These are phyloP conservation scores for Aspergillus tanneri DNA, from an alignment of 2,329 filamentous ascomycete species.

Conservation along the genomic window DNA sequence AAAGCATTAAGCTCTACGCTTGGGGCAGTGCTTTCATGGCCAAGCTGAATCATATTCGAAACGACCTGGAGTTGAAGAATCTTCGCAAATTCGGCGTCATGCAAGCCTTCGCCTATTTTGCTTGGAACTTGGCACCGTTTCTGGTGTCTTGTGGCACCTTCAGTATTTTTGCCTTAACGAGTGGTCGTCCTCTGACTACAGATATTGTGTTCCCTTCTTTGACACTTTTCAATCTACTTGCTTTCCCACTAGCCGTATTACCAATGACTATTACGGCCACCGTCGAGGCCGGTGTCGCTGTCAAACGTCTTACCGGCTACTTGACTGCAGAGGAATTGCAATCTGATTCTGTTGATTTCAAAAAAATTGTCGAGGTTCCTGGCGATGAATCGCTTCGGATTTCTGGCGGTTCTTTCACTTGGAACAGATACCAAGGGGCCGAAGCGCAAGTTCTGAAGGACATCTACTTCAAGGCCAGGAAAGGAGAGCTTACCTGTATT, in stretches of 20 bases:
- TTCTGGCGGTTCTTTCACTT: slow-evolving; percentile 87
- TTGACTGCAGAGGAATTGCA: slow-evolving; percentile 89
- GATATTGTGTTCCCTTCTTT: slow-evolving; percentile 93
- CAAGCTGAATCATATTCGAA: slow-evolving; percentile 92
- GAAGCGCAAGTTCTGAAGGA: slow-evolving; percentile 73
- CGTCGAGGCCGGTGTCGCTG: slow-evolving; percentile 92
- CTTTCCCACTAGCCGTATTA: slow-evolving; percentile 88
- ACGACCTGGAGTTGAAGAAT: slow-evolving; percentile 93
- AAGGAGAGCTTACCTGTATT: slow-evolving; percentile 89
- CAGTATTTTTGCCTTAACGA: slow-evolving; percentile 85
- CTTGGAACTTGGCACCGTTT: slow-evolving; percentile 96
- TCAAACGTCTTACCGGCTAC: slow-evolving; percentile 79
- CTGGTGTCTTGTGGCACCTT: slow-evolving; percentile 97
- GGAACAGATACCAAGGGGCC: slow-evolving; percentile 75
- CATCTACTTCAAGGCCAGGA: slow-evolving; percentile 84
- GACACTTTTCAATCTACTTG: slow-evolving; percentile 92
- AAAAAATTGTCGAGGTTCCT: slow-evolving; percentile 67
- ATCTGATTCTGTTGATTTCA: slow-evolving; percentile 70
- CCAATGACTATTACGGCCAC: slow-evolving; percentile 98
- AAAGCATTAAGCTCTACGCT: slow-evolving; percentile 97
- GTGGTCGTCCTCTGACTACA: slow-evolving; percentile 76
- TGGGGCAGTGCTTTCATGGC: slow-evolving; percentile 98
- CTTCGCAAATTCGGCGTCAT: slow-evolving; percentile 93
- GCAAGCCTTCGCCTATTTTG: slow-evolving; percentile 93
- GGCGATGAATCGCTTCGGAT: slow-evolving; percentile 87